Percentiles rank a stretch among this genome's conserved stretches.
Conservation (phyloP, 768 basidiomycete species). For the Tricholoma saponaceum region DNA sequence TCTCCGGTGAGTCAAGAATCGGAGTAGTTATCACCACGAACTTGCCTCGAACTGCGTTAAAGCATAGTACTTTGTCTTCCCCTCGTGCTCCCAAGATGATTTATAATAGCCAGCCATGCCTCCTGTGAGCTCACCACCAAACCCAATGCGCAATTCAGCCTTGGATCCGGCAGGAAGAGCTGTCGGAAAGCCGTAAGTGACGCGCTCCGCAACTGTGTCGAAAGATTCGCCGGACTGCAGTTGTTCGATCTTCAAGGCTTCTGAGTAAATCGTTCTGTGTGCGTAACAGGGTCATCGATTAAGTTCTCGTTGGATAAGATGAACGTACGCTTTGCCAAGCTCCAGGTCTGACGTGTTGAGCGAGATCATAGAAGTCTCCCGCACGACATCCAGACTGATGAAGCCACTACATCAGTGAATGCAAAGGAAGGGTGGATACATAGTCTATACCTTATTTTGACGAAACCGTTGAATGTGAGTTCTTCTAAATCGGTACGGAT, state of each 20-base stretch:
- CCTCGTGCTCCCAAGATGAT: constrained; percentile 58
- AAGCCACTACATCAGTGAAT: not conserved
- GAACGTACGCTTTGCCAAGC: constrained; percentile 47
- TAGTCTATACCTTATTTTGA: constrained; percentile 57
- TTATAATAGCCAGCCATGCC: constrained; percentile 85
- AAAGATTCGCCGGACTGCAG: constrained; percentile 40
- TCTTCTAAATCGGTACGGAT: constrained; percentile 79
- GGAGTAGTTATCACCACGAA: not conserved
- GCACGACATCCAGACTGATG: constrained; percentile 56
- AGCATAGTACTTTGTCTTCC: constrained; percentile 62
- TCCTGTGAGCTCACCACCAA: constrained; percentile 62
- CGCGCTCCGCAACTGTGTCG: constrained; percentile 63
- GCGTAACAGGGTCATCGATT: not conserved
- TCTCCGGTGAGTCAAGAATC: constrained; percentile 2
- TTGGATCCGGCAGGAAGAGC: constrained; percentile 64
- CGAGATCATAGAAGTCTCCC: constrained; percentile 55
- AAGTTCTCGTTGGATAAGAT: not conserved
- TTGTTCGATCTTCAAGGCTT: constrained; percentile 48
- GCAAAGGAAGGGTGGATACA: not conserved
- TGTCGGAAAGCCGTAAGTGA: constrained; percentile 53
- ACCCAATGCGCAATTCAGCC: constrained; percentile 66
- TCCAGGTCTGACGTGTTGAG: constrained; percentile 64
- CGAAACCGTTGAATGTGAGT: constrained; percentile 74
- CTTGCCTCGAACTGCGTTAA: constrained; percentile 87
- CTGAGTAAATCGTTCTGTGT: constrained; percentile 44